Percentiles rank a stretch among this genome's conserved stretches.
Conservation (phyloP, 345 rosid species). For the Populus pruinosa region DNA sequence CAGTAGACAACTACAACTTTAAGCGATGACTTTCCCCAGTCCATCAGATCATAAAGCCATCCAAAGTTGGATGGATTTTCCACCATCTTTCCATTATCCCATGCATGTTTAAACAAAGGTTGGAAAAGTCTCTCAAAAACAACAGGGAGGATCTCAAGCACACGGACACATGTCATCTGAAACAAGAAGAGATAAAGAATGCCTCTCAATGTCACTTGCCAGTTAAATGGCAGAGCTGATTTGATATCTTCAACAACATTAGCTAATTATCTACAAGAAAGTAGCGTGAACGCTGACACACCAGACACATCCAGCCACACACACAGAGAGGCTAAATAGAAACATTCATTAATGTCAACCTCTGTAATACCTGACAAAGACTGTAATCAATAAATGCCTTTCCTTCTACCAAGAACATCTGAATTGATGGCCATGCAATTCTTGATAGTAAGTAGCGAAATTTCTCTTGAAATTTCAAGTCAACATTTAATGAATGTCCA, state of each 20-base stretch:
- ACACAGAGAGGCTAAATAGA: not conserved
- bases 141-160: constrained; percentile 85
- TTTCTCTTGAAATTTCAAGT: constrained; percentile 37
- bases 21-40: constrained; percentile 91
- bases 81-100: constrained; percentile 32
- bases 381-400: constrained; percentile 65
- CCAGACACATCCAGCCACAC: not conserved
- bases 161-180: constrained; percentile 92
- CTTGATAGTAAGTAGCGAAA: constrained; percentile 55
- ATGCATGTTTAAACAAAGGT: constrained; percentile 25
- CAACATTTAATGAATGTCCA: constrained; percentile 30
- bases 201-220: constrained; percentile 5
- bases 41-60: constrained; percentile 88
- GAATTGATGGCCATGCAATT: constrained; percentile 61
- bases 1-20: constrained; percentile 78
- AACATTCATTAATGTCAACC: not conserved
- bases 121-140: constrained; percentile 52
- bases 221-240: not conserved
- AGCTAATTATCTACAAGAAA: not conserved
- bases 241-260: not conserved
- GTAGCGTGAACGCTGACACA: not conserved
- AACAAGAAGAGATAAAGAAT: constrained; percentile 23
- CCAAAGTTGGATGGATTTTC: constrained; percentile 42
- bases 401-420: constrained; percentile 76
- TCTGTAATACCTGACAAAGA: constrained; percentile 70